These are phyloP conservation scores for Eimeria sp. DNA, from an alignment of 169 alveolate genomes.

Conservation along the genomic window DNA sequence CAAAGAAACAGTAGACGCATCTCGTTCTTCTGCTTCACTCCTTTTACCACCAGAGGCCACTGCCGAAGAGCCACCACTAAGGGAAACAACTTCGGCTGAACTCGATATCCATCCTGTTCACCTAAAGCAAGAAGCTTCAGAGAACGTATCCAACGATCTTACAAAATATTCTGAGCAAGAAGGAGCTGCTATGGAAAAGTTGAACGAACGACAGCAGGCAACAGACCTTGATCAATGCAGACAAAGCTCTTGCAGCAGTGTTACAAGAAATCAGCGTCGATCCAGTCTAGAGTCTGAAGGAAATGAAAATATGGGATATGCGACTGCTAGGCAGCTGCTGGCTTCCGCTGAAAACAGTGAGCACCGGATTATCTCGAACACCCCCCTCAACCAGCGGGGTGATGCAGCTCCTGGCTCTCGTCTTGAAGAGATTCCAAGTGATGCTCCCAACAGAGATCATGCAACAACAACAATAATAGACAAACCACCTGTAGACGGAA, in stretches of 20 bases:
- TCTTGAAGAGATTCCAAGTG: background rate
- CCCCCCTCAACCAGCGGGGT: background rate
- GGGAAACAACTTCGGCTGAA: background rate
- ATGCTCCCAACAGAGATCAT: background rate
- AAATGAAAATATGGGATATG: background rate
- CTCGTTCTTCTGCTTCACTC: background rate
- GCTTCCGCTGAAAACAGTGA: background rate
- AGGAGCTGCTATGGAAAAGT: background rate
- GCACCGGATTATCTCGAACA: background rate
- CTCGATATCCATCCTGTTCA: background rate
- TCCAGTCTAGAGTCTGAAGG: background rate
- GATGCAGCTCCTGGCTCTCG: background rate
- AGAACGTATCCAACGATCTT: background rate
- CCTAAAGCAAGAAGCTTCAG: conserved; percentile 10
- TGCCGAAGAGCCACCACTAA: background rate
- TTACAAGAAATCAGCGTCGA: background rate
- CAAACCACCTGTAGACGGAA: background rate
- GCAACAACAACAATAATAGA: background rate
- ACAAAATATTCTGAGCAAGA: background rate
- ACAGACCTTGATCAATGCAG: background rate
- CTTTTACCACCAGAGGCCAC: background rate
- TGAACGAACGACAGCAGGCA: background rate
- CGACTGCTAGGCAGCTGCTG: background rate
- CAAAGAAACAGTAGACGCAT: background rate
- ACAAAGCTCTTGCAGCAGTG: background rate